Percentiles rank a stretch among this genome's conserved stretches.
Conservation (phyloP, 331 rosid genomes). For the Quercus tomentella region DNA sequence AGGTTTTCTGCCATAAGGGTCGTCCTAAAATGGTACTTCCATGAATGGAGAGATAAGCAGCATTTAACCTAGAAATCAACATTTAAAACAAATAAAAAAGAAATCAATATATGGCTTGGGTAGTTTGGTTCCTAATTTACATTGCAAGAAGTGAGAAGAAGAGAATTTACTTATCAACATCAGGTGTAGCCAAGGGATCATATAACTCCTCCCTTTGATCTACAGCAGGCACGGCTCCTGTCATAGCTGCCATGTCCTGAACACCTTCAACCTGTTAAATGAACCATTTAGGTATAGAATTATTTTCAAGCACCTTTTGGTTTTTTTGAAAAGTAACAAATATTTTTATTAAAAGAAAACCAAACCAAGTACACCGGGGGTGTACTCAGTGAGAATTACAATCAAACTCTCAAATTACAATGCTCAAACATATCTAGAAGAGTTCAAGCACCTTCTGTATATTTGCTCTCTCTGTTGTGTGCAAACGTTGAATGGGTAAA, state of each 20-base stretch:
- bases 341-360: not conserved
- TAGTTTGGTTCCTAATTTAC: not conserved
- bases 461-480: not conserved
- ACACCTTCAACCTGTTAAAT: conserved; percentile 69
- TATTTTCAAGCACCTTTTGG: not conserved
- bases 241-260: conserved; percentile 62
- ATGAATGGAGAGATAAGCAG: conserved; percentile 73
- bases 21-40: conserved; percentile 58
- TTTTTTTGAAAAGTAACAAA: not conserved
- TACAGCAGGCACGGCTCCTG: conserved; percentile 40
- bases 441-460: not conserved
- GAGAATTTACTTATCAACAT: conserved; percentile 61
- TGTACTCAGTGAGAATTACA: no score
- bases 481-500: not conserved
- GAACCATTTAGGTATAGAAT: not conserved
- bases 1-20: conserved; percentile 58
- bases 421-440: no score
- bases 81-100: conserved; percentile 11
- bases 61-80: conserved; percentile 52
- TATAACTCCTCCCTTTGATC: conserved; percentile 70
- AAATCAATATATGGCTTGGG: not conserved
- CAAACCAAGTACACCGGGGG: no score
- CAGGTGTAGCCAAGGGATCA: conserved; percentile 73
- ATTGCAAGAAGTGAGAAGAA: not conserved
- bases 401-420: no score